Evolutionary conservation across 257 asterid genomes (phyloP), one percentile per base, ranked within the genome.

Genomic region (Scutellaria barbata): DNA sequence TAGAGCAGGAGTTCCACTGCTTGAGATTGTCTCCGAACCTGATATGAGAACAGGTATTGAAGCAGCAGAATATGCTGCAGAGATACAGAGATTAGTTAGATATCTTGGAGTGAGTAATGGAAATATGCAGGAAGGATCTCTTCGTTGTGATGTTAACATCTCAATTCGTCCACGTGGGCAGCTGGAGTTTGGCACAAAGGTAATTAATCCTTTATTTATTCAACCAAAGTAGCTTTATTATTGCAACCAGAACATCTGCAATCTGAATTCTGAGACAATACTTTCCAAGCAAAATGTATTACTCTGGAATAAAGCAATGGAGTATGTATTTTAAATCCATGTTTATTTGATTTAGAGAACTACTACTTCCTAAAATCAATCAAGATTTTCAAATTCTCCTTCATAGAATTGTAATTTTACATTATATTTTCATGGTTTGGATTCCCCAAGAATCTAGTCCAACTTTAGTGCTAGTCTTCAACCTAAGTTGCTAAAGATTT

Each of bases 1-100:
- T 75, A 88, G 99, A 74, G 99, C 99, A 39, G 99, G 99, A 78
- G 99, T 95, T 20, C 99, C 99, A 9, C 82, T 95, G 84, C 96
- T 95, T 63, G 98, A 95, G 84, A 92, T 95, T 74, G 99, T 92
- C 63, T 95, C 99, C 13, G 99, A 95, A 74, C 99, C 99, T 63
- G 99, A 92, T 77, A 92, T 95, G 97, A 92, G 96, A 82, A 95
- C 96, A 61, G 99, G 98, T 61, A 77, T 88, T 75, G 98, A 92
- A 82, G 97, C 98, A 67, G 95, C 99, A 69, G 99, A 95, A 77
- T 95, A 95, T 77, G 97, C 98, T 72, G 90, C 97, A 53, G 97
- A 95, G 78, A 73, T 95, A 76, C 99, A 92, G 81, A 92, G 99
- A 79, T 68, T 92, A 81, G 99, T 95, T 75, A 83, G 99, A 67